Evolutionary conservation across 805 yeast genomes (phyloP), one percentile per base, ranked within the genome.

Genomic region (Phaffomyces antillensis): DNA sequence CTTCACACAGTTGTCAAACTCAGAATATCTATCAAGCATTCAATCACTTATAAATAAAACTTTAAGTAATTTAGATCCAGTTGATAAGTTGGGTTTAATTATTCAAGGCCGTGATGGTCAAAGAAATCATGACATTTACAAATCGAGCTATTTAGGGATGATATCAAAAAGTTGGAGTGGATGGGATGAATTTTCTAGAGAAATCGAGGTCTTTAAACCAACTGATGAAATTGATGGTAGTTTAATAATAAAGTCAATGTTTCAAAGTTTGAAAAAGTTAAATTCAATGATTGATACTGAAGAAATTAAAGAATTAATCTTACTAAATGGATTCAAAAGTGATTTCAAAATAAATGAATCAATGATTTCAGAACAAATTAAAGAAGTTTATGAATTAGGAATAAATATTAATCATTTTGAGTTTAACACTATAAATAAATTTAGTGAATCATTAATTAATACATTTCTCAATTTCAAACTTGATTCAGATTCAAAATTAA

Each of bases 31-130:
- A 39, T 15, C 30, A 2, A 48, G 51, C 4, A 32, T 73, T 3
- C 56, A 55, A 12, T 23, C 42, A 1, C 48, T 55, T 5, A 39
- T 77, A 4, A 54, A 47, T 13, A 51, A 49, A 7, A 47, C 68
- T 4, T 45, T 71, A 34, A 43, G 49, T 1, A 49, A 49, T 0
- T 53, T 77, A 34, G 56, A 67, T 16, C 45, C 49, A 4, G 40
- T 55, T 15, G 83, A 76, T 52, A 64, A 61, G 35, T 53, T 78
- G 13, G 81, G 81, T 0, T 47, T 78, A 18, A 67, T 77, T 0
- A 58, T 74, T 16, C 59, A 72, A 18, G 81, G 82, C 2, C 61
- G 68, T 40, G 68, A 74, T 53, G 73, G 73, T 1, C 46, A 49
- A 9, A 69, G 76, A 8, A 49, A 39, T 13, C 25, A 34, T 15